phyloP scores from a whole-genome alignment of 2,329 filamentous ascomycete species.

The Cordyceps tenuipes region DNA sequence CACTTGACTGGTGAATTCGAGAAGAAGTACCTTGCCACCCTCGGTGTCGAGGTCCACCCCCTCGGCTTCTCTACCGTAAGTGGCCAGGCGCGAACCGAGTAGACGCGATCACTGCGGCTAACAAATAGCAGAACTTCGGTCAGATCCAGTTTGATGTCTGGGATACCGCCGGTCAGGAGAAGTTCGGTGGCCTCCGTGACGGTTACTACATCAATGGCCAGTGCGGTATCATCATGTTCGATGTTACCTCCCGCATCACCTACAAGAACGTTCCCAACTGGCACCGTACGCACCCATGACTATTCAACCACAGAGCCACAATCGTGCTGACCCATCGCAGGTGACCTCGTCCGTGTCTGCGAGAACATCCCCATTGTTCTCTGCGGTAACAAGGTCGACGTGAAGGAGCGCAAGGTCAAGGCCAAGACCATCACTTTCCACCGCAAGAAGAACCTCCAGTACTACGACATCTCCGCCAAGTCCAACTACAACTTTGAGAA shows the following conservation, averaged over 20 bases:
- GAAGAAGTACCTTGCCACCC: constrained; percentile 99
- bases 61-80: constrained; percentile 96
- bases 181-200: constrained; percentile 98
- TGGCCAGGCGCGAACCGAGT: constrained; percentile 21
- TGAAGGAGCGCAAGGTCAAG: constrained; percentile 99
- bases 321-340: constrained; percentile 34
- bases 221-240: constrained; percentile 99
- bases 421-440: constrained; percentile 99
- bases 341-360: constrained; percentile 97
- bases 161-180: constrained; percentile 98
- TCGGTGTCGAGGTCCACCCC: constrained; percentile 98
- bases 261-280: constrained; percentile 99
- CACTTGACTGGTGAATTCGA: constrained; percentile 99
- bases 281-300: constrained; percentile 70
- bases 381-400: constrained; percentile 98
- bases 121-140: constrained; percentile 66
- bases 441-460: constrained; percentile 99
- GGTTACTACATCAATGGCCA: constrained; percentile 99
- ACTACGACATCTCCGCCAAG: constrained; percentile 99
- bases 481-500: constrained; percentile 99
- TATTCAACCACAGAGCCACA: not conserved
- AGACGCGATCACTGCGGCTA: constrained; percentile 20
- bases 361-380: constrained; percentile 99
- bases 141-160: constrained; percentile 98
- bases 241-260: constrained; percentile 97